Base-by-base conservation (phyloP, 441 rosid genomes). In the Syzygium syzygioides region DNA sequence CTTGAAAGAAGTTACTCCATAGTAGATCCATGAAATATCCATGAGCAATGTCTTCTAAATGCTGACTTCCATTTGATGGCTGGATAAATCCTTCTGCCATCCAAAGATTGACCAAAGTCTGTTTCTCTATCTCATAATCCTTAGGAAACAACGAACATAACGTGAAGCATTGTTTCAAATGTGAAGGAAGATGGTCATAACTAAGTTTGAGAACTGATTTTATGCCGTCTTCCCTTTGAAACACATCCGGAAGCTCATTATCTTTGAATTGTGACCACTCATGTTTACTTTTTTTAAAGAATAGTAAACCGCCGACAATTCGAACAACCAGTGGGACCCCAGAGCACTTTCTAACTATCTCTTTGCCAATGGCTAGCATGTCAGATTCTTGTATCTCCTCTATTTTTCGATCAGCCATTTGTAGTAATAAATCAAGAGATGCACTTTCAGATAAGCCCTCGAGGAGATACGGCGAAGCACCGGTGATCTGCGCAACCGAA, bases 251-350 rank as follows among this genome's bases (percentile, higher is more conserved):
- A 41, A 66, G 45, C 41, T 17, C 13, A 2, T 32, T 0, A 4
- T 66, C 23, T 66, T 18, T 66, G 13, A 66, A 66, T 2, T 1
- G 0, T 0, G 1, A 66, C 79, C 79, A 66, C 9, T 32, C 41
- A 0, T 0, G 0, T 8, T 17, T 17, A 32, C 0, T 32, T 66
- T 66, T 4, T 1, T 17, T 17, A 1, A 2, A n/a, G 4, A 12
- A 13, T 1, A 60, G 20, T 17, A 64, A n/a, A n/a, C n/a, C n/a
- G n/a, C n/a, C n/a, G n/a, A n/a, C n/a, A n/a, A n/a, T n/a, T n/a
- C n/a, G n/a, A n/a, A n/a, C n/a, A n/a, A n/a, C n/a, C n/a, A n/a
- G n/a, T n/a, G n/a, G n/a, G n/a, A n/a, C n/a, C n/a, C n/a, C n/a
- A n/a, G n/a, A n/a, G 37, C 37, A 37, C 37, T 37, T 37, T 37